phyloP scores from a whole-genome alignment of 805 yeast genomes.

The Candida fluviatilis region DNA sequence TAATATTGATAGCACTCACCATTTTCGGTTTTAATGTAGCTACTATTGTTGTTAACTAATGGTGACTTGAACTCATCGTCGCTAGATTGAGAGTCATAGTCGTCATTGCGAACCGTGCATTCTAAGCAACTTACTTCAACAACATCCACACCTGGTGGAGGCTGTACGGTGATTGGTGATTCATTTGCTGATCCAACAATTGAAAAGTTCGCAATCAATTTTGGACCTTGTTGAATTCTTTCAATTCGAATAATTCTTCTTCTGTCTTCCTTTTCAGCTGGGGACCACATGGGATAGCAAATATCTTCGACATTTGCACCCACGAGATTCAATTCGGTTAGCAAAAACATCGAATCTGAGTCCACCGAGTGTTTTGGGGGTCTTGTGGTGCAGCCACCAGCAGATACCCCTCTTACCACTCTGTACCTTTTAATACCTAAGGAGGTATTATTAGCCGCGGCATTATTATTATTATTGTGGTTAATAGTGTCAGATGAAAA shows the following conservation, averaged over 20 bases:
- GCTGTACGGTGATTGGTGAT: constrained; percentile 36
- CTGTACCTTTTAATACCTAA: constrained; percentile 25
- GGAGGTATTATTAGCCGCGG: neutral
- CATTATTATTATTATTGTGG: neutral
- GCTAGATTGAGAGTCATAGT: constrained; percentile 20
- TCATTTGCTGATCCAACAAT: constrained; percentile 50
- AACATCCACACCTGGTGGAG: constrained; percentile 43
- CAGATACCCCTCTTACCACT: constrained; percentile 52
- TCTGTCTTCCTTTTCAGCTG: constrained; percentile 42
- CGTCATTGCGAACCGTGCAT: constrained; percentile 27
- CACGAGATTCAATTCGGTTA: constrained; percentile 45
- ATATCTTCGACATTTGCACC: constrained; percentile 46
- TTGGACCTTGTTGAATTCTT: constrained; percentile 46
- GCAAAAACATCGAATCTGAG: constrained; percentile 28
- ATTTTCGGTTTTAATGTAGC: constrained; percentile 13
- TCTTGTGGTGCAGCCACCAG: constrained; percentile 53
- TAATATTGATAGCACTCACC: constrained; percentile 37
- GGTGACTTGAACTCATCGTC: constrained; percentile 18
- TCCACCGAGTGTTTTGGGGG: constrained; percentile 45
- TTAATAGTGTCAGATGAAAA: neutral
- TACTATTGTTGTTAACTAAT: neutral
- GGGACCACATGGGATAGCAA: constrained; percentile 50
- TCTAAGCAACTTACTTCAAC: constrained; percentile 60
- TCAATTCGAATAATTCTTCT: constrained; percentile 58
- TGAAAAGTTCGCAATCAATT: constrained; percentile 45